Evolutionary conservation across 352 stramenopile species (phyloP), one percentile per base, ranked within the genome.

Genomic region (Halophytophthora polymorphica): DNA sequence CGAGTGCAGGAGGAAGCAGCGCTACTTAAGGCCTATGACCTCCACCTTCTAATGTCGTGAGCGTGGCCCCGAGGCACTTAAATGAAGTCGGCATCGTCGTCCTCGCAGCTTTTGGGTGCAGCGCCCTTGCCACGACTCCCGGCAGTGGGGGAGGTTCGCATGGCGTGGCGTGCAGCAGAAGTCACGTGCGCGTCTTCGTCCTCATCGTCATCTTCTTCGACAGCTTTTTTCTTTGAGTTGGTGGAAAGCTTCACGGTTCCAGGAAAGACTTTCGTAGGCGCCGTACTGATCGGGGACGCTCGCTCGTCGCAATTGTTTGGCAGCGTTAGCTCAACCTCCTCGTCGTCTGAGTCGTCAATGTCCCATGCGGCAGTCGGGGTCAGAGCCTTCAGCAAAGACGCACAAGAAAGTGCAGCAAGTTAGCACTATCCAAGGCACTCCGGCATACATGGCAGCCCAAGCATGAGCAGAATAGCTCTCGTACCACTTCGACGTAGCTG

Each of bases 321-420:
- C 43, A 67, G 62, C 66, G 73, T 82, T 8, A 90, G 67, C 36
- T 90, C 75, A 37, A 89, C 59, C 53, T 91, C 80, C 52, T 91
- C 80, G 34, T 70, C 83, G 56, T 93, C 83, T 28, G 80, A 93
- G 52, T 93, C 80, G 43, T 93, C 80, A 8, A 71, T 58, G 43
- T 75, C 86, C 83, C 83, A 93, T 6, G 83, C 83, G 23, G 79
- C 88, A 31, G 73, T 90, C 3, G 80, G 80, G 19, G 83, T 93
- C 46, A 90, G 69, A 29, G 74, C 71, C 83, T 93, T 64, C 15
- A 29, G 10, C 15, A 51, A 25, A 53, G 10, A 2, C 50, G 5
- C 17, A 66, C 21, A 44, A 40, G 35, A 25, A 38, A 42, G 12
- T 18, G 50, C 12, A 19, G 53, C 52, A 31, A 39, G 46, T 33